Percentiles rank a stretch among this genome's conserved stretches.
phyloP scores from a whole-genome alignment of 1,139 yeast species.

The Scheffersomyces lignicola region DNA sequence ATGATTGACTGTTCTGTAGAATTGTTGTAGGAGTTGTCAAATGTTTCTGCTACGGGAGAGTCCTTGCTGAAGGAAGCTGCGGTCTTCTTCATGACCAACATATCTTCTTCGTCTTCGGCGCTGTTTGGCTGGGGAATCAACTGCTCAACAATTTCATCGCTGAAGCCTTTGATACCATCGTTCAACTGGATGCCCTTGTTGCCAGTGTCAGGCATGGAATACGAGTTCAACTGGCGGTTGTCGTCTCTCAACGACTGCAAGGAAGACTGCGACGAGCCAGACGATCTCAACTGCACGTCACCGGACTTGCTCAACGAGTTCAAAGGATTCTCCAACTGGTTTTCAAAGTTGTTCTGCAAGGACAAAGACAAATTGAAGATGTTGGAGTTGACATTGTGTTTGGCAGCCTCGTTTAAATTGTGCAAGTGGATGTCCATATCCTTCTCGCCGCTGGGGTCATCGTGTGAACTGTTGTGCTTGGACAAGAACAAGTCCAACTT shows the following conservation, averaged over 20 bases:
- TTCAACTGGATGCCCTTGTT: conserved; percentile 37
- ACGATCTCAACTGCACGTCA: conserved; percentile 34
- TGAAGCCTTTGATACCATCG: conserved; percentile 48
- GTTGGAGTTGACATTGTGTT: conserved; percentile 30
- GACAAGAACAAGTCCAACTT: conserved; percentile 36
- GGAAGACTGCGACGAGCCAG: conserved; percentile 47
- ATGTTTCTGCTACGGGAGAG: conserved; percentile 28
- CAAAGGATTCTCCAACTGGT: conserved; percentile 34
- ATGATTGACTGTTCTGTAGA: conserved; percentile 44
- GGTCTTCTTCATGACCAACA: conserved; percentile 6
- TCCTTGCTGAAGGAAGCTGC: conserved; percentile 8
- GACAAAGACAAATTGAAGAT: conserved; percentile 38
- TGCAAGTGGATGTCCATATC: conserved; percentile 41
- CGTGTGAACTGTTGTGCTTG: conserved; percentile 4
- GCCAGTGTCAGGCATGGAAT: conserved; percentile 17
- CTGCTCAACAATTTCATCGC: conserved; percentile 39
- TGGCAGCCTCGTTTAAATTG: conserved; percentile 27
- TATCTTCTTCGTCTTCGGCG: conserved; percentile 12
- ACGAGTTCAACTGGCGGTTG: conserved; percentile 35
- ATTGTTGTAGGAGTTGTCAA: conserved; percentile 38
- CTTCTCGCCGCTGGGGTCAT: conserved; percentile 7
- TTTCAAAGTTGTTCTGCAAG: conserved; percentile 24
- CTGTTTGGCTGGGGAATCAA: conserved; percentile 23
- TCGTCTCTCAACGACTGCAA: conserved; percentile 41
- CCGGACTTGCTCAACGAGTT: conserved; percentile 30